Evolutionary conservation across 306 rosid genomes (phyloP).

Genomic region (Comarum palustre): DNA sequence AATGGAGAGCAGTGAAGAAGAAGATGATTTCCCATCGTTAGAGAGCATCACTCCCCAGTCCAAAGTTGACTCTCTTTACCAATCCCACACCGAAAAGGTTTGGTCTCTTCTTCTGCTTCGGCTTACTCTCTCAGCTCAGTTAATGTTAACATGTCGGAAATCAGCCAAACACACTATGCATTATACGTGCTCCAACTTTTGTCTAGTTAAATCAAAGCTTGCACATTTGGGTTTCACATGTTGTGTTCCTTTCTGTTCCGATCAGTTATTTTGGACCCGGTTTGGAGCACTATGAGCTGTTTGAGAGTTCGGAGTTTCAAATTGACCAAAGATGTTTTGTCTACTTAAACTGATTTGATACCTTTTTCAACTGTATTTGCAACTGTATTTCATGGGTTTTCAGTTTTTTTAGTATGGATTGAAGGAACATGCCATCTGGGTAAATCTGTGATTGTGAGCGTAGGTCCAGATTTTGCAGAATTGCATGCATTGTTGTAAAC

Average conservation of each 20-base stretch:
- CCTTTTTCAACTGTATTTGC: neutral
- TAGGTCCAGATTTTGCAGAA: neutral
- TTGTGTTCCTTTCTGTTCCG: no score
- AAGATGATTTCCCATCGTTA: conserved; percentile 84
- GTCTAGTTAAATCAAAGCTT: no score
- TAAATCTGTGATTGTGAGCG: neutral
- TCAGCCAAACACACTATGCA: no score
- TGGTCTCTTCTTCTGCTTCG: conserved; percentile 16
- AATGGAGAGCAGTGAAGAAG: conserved; percentile 99
- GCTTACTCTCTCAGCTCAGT: neutral
- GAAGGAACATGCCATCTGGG: conserved; percentile 2
- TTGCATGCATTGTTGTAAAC: neutral
- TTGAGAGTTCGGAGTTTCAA: conserved; percentile 1
- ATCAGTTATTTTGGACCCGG: neutral
- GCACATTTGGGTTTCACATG: no score
- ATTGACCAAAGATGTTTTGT: neutral
- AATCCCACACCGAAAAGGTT: conserved; percentile 93
- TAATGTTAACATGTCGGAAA: no score
- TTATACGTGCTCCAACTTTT: no score
- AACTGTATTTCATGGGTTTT: neutral
- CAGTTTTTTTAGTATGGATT: neutral
- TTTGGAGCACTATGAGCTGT: neutral
- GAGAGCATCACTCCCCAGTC: conserved; percentile 89
- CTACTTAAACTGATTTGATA: neutral
- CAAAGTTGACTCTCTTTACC: conserved; percentile 82